Conservation (phyloP, 345 rosid genomes). For the Hibiscus mutabilis region DNA sequence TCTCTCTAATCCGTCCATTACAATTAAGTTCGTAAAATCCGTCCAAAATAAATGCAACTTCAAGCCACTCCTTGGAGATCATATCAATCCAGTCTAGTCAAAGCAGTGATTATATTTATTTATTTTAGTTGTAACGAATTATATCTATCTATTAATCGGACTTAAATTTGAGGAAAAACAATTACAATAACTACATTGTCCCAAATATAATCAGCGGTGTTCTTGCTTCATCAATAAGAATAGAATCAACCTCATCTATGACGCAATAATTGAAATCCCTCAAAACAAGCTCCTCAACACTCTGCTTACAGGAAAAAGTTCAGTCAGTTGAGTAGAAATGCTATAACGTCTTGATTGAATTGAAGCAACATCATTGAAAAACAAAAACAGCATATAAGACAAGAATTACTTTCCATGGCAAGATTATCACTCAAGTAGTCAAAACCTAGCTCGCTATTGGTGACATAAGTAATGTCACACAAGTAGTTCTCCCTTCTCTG, state of each 20-base stretch:
- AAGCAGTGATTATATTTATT: too few relatives aligned
- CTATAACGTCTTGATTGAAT: conserved; percentile 1
- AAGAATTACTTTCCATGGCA: conserved; percentile 99
- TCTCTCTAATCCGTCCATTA: not conserved
- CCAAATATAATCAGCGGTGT: conserved; percentile 96
- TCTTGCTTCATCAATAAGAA: conserved; percentile 98
- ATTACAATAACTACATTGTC: conserved; percentile 1
- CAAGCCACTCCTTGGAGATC: too few relatives aligned
- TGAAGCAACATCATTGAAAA: not conserved
- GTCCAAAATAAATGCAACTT: not conserved
- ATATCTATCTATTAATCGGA: too few relatives aligned
- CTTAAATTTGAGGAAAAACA: not conserved
- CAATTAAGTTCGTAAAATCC: conserved; percentile 15
- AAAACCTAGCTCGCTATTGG: conserved; percentile 96
- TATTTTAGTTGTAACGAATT: too few relatives aligned
- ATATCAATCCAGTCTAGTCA: too few relatives aligned
- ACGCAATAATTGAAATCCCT: conserved; percentile 87
- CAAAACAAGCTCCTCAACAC: conserved; percentile 89
- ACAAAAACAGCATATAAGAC: conserved; percentile 25
- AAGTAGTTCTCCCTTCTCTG: conserved; percentile 86
- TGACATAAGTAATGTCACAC: conserved; percentile 90
- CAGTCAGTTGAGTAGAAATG: conserved; percentile 20
- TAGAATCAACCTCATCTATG: conserved; percentile 97
- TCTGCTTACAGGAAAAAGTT: conserved; percentile 40
- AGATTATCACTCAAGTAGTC: conserved; percentile 95